phyloP scores from a whole-genome alignment of 495 filamentous ascomycete genomes.

The Aspergillus homomorphus region DNA sequence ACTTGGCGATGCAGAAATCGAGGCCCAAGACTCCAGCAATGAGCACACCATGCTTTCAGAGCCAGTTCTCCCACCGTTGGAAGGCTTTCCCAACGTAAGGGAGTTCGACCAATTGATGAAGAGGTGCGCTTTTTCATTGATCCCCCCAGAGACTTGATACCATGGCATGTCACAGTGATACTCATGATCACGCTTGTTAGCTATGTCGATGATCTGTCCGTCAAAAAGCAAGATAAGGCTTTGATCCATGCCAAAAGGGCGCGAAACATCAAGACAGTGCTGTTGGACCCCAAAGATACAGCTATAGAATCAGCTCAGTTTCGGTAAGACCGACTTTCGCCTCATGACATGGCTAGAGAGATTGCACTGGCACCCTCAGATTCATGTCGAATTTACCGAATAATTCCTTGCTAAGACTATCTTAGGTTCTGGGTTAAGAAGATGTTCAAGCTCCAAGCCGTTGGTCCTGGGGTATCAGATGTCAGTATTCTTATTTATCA shows the following conservation, averaged over 20 bases:
- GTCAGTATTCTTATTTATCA: slow-evolving; percentile 24
- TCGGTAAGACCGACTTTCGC: slow-evolving; percentile 32
- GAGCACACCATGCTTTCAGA: slow-evolving; percentile 45
- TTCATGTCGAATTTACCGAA: neutral
- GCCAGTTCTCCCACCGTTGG: slow-evolving; percentile 40
- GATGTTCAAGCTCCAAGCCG: slow-evolving; percentile 53
- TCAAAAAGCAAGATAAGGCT: slow-evolving; percentile 59
- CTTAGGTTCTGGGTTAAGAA: slow-evolving; percentile 59
- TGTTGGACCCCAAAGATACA: slow-evolving; percentile 56
- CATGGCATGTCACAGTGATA: neutral
- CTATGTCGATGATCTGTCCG: slow-evolving; percentile 50
- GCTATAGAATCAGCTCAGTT: slow-evolving; percentile 58
- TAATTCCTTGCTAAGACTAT: slow-evolving; percentile 15
- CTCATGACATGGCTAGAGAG: neutral
- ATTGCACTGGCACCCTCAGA: neutral
- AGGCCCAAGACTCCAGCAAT: slow-evolving; percentile 45
- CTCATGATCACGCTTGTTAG: slow-evolving; percentile 20
- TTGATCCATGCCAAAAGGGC: slow-evolving; percentile 54
- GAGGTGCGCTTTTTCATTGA: slow-evolving; percentile 31
- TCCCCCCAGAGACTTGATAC: neutral
- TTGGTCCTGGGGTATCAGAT: slow-evolving; percentile 34
- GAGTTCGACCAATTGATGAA: slow-evolving; percentile 55
- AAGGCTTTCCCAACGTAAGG: slow-evolving; percentile 51
- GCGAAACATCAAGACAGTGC: slow-evolving; percentile 51
- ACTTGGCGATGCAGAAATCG: slow-evolving; percentile 38